Conservation (phyloP, 129 eudicot genomes). For the Ambrosia artemisiifolia region DNA sequence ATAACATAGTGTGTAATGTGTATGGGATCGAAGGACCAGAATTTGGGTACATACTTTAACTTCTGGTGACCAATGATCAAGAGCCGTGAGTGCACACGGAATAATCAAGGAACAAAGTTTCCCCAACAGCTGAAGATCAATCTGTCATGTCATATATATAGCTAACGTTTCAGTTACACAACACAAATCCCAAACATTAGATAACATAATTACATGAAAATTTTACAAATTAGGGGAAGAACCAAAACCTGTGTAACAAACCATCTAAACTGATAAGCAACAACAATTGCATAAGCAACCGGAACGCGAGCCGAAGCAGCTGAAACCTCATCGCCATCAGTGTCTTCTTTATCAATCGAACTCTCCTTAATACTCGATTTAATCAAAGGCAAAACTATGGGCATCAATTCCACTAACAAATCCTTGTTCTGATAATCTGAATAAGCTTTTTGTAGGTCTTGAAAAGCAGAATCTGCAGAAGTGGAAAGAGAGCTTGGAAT, state of each 20-base stretch:
- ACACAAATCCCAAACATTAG: no score
- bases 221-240: neutral
- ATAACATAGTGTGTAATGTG: neutral
- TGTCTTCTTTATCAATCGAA: slow-evolving; percentile 49
- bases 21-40: neutral
- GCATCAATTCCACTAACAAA: slow-evolving; percentile 63
- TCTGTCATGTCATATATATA: slow-evolving; percentile 31
- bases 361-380: slow-evolving; percentile 70
- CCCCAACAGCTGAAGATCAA: slow-evolving; percentile 64
- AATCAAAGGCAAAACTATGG: slow-evolving; percentile 59
- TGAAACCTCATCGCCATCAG: slow-evolving; percentile 48
- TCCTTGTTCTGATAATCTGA: slow-evolving; percentile 36
- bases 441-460: slow-evolving; percentile 31
- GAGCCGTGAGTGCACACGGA: slow-evolving; percentile 85
- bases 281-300: slow-evolving; percentile 68
- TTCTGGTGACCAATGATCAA: slow-evolving; percentile 96
- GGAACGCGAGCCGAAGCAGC: slow-evolving; percentile 78
- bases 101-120: slow-evolving; percentile 65
- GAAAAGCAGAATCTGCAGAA: slow-evolving; percentile 47
- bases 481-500: slow-evolving; percentile 49
- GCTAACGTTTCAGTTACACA: no score
- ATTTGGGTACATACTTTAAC: slow-evolving; percentile 53
- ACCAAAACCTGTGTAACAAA: slow-evolving; percentile 63
- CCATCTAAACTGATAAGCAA: slow-evolving; percentile 91
- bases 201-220: neutral